Conservation (phyloP, 176 grass and related monocot species). For the Triticum dicoccoides region DNA sequence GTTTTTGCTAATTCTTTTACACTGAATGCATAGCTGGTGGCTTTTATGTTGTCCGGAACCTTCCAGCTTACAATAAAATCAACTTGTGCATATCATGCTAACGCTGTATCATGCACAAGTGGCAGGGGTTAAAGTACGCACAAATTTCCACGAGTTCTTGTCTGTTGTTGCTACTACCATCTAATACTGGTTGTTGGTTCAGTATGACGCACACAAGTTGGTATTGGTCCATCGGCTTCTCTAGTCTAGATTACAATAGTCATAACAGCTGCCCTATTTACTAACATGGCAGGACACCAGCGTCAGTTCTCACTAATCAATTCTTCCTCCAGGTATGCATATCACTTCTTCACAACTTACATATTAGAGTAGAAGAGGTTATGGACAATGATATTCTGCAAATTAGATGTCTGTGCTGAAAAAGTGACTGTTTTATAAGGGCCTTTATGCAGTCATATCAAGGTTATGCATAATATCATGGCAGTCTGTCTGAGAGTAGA, state of each 20-base stretch:
- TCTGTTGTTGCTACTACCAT: slow-evolving; percentile 15
- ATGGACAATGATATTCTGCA: background rate
- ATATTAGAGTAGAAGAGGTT: background rate
- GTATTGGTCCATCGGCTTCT: background rate
- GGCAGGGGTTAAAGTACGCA: slow-evolving; percentile 8
- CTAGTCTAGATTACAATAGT: background rate
- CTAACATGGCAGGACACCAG: background rate
- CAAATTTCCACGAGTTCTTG: slow-evolving; percentile 2
- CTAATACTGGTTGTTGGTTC: slow-evolving; percentile 16
- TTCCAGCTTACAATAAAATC: slow-evolving; percentile 10
- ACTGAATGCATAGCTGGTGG: background rate
- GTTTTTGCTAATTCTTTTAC: slow-evolving; percentile 10
- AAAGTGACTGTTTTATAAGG: background rate
- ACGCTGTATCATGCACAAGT: background rate
- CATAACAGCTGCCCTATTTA: background rate
- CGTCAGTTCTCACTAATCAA: slow-evolving; percentile 15
- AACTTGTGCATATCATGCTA: background rate
- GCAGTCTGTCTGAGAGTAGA: background rate
- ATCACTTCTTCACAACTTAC: background rate
- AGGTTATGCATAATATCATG: background rate
- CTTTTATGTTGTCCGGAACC: slow-evolving; percentile 9
- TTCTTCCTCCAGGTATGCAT: background rate
- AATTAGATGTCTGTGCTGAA: background rate
- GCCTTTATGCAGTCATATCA: background rate
- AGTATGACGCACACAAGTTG: slow-evolving; percentile 2